Conservation (phyloP, 495 filamentous ascomycete genomes). For the Penicillium samsonianum region DNA sequence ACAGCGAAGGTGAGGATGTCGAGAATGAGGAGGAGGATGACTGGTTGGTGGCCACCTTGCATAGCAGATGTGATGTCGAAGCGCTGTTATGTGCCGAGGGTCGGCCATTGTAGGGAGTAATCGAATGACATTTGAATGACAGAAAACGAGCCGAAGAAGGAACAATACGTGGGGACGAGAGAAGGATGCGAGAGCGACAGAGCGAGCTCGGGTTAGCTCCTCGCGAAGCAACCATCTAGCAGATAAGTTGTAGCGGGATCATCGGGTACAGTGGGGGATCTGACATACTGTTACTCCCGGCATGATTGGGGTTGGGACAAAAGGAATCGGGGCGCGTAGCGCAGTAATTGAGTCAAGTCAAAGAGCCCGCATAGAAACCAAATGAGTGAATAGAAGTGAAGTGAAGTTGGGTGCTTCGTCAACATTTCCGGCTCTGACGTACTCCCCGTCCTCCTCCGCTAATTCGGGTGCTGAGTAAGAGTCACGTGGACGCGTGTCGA, state of each 20-base stretch:
- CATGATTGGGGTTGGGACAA: conserved; percentile 31
- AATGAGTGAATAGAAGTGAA: conserved; percentile 12
- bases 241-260: conserved; percentile 12
- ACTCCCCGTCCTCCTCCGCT: conserved; percentile 15
- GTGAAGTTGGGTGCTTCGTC: conserved; percentile 12
- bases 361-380: conserved; percentile 28
- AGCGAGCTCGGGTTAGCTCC: conserved; percentile 27
- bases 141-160: conserved; percentile 31
- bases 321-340: conserved; percentile 35
- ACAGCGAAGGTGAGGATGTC: conserved; percentile 37
- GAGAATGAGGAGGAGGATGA: conserved; percentile 39
- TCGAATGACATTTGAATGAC: conserved; percentile 28
- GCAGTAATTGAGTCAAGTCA: conserved; percentile 23
- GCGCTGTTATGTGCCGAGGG: conserved; percentile 16
- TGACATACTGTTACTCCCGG: conserved; percentile 38
- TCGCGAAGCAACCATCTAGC: conserved; percentile 29
- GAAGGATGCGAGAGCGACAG: conserved; percentile 25
- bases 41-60: conserved; percentile 17
- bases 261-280: conserved; percentile 15
- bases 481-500: conserved; percentile 31
- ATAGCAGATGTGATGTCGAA: conserved; percentile 18
- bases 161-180: conserved; percentile 22
- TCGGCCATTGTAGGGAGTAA: conserved; percentile 23
- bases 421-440: conserved; percentile 31
- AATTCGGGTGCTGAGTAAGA: conserved; percentile 23